phyloP scores from a whole-genome alignment of 106 monocot genomes.

The Allium sativum region DNA sequence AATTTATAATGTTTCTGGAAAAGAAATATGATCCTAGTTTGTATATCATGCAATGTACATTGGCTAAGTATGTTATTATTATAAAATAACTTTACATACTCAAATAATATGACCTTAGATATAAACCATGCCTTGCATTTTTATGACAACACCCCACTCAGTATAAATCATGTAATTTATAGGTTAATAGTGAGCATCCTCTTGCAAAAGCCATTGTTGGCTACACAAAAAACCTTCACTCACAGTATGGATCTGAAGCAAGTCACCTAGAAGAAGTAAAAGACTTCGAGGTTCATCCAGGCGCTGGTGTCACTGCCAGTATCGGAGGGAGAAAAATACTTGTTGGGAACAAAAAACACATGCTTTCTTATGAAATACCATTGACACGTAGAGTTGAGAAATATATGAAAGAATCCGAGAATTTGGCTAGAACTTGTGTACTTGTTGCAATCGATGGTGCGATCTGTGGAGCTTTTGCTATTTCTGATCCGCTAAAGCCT shows the following conservation, averaged over 20 bases:
- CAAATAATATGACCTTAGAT: too few species aligned
- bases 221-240: slow-evolving; percentile 46
- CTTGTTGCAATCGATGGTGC: slow-evolving; percentile 52
- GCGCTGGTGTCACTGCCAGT: slow-evolving; percentile 49
- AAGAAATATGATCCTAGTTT: too few species aligned
- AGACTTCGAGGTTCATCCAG: slow-evolving; percentile 72
- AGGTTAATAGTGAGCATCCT: slow-evolving; percentile 91
- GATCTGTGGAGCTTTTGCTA: slow-evolving; percentile 61
- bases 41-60: too few species aligned
- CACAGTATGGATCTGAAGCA: slow-evolving; percentile 30
- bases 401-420: slow-evolving; percentile 44
- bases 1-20: too few species aligned
- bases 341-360: slow-evolving; percentile 69
- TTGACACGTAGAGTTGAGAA: slow-evolving; percentile 33
- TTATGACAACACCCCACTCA: too few species aligned
- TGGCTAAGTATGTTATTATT: too few species aligned
- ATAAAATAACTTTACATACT: too few species aligned
- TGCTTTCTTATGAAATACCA: slow-evolving; percentile 40
- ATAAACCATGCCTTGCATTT: too few species aligned
- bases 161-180: neutral
- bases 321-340: slow-evolving; percentile 33
- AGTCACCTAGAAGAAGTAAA: slow-evolving; percentile 23
- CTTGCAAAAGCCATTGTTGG: slow-evolving; percentile 69
- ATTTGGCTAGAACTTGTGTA: slow-evolving; percentile 63
- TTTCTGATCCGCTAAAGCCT: slow-evolving; percentile 79